Conservation (phyloP, 169 alveolate species). For the Plasmodium coatneyi region DNA sequence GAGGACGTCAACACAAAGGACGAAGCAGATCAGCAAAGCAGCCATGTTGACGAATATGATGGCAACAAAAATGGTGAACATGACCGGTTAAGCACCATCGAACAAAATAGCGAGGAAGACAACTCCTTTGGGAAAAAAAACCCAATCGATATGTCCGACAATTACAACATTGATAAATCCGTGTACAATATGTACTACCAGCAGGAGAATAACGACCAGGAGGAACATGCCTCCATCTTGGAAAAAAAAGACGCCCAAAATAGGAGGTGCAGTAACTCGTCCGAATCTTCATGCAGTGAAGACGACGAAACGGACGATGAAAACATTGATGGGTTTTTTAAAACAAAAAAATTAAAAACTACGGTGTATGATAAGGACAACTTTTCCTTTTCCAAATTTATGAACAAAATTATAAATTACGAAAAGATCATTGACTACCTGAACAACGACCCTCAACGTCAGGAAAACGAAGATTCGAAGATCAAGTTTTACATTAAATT, state of each 20-base stretch:
- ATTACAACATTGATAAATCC: conserved; percentile 6
- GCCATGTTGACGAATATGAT: background rate
- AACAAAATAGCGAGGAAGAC: background rate
- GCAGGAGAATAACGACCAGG: background rate
- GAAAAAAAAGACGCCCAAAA: background rate
- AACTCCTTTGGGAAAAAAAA: background rate
- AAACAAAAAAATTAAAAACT: conserved; percentile 59
- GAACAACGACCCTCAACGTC: conserved; percentile 65
- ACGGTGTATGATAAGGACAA: conserved; percentile 60
- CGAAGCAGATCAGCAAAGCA: background rate
- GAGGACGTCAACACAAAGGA: background rate
- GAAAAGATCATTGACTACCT: conserved; percentile 73
- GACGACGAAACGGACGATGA: conserved; percentile 73
- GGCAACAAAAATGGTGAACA: background rate
- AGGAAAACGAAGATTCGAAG: conserved; percentile 43
- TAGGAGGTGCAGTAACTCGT: background rate
- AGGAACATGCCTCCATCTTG: background rate
- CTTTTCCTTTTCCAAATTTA: conserved; percentile 60
- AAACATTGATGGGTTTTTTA: conserved; percentile 73
- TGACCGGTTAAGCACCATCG: background rate
- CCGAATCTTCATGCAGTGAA: conserved; percentile 66
- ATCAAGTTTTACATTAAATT: conserved; percentile 42
- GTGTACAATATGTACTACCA: conserved; percentile 21
- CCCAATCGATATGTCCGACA: conserved; percentile 22
- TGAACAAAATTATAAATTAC: conserved; percentile 54